Base-by-base conservation (phyloP, 257 asterid genomes). In the Eucommia ulmoides region DNA sequence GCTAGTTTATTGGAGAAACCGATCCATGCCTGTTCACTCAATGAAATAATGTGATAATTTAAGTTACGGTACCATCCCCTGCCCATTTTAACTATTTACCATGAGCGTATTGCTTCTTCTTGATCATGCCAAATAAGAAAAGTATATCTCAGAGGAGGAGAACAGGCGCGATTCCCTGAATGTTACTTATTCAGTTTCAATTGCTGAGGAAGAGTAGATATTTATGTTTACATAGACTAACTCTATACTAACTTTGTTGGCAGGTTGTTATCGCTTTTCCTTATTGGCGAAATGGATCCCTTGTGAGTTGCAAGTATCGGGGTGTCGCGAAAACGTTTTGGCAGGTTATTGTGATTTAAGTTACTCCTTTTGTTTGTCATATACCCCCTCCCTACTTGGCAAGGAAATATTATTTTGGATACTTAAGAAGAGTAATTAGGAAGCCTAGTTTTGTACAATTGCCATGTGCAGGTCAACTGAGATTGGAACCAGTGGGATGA, bases 221-320 rank as follows among this genome's bases (percentile, higher is more conserved):
- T n/a, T n/a, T n/a, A 17, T 44, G 33, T 23, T 16, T 25, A 33
- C 22, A 23, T 15, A 19, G 17, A 41, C 41, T 64, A 54, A 49
- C 42, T 24, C 62, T 29, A 20, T 35, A 20, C 23, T 41, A 53
- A 52, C 18, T 24, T 26, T 60, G 23, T 41, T 23, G 56, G 41
- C 73, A 84, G 98, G 51, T 75, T 70, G 86, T 59, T 53, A 85
- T 89, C 67, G 98, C 94, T 22, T 89, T 89, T 72, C 68, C 94
- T 26, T 89, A 85, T 59, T 69, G 71, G 46, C 78, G 93, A 64
- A 68, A 85, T 59, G 84, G 79, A 45, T 63, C 54, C 47, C 84
- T 89, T 60, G 78, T 89, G 41, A 80, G 93, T 79, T 85, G 96
- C 81, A 89, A 82, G 75, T 89, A 85, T 66, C 89, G 96, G 55